Evolutionary conservation across 2,329 filamentous ascomycete genomes (phyloP), one percentile per base, ranked within the genome.

Genomic region (Zelopaecilomyces penicillatus): DNA sequence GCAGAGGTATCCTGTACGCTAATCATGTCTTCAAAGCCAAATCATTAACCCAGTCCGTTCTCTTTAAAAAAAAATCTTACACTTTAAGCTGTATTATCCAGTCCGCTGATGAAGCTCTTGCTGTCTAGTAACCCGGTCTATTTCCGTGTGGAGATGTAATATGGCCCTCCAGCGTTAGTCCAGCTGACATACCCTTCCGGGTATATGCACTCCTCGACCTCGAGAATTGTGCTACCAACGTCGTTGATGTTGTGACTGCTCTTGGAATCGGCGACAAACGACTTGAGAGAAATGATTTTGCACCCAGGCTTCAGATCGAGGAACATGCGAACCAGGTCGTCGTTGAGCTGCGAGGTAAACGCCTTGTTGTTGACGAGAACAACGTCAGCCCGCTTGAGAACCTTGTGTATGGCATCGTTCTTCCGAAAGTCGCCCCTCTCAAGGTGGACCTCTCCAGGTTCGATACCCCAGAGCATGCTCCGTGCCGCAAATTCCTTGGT

Each of bases 281-380:
- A 89, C 67, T 93, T 94, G 47, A 98, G 75, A 42, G 88, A 95
- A 36, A 97, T 84, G 45, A 98, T 85, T 63, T 85, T 85, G 65
- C 86, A 90, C 3, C 91, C 91, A 44, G 86, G 76, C 66, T 96
- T 97, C 50, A 97, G 71, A 58, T 98, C 93, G 48, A 98, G 70
- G 58, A 98, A 97, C 70, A 95, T 87, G 55, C 87, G 81, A 53
- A 91, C 80, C 38, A 98, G 73, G 50, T 81, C 79, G 58, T 87
- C 84, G 65, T 97, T 98, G 44, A 96, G 77, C 54, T 83, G 76
- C 10, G 90, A 83, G 5, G 84, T 90, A 65, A 98, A 98, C 3
- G 89, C 93, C 66, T 97, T 90, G 67, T 98, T 98, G 71, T 98
- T 98, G 56, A 97, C 91, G 28, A 98, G 76, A 12, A 98, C 80